Conservation (phyloP, 164 flowering plant genomes). For the Vitis rotundifolia region DNA sequence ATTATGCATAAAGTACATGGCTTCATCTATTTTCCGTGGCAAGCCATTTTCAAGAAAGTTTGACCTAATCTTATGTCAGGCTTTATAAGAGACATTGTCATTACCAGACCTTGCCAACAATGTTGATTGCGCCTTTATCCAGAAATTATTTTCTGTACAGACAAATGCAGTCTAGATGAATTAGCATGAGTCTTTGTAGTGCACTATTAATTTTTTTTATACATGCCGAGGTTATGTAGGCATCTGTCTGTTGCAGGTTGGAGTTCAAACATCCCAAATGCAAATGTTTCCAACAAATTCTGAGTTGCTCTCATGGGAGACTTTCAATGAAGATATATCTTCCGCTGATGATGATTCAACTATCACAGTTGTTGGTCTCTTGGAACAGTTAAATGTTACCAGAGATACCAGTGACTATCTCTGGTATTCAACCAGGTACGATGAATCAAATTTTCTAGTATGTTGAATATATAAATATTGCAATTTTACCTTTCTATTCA, state of each 20-base stretch:
- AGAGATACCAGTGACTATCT: conserved; percentile 57
- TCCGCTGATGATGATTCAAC: conserved; percentile 22
- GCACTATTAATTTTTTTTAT: neutral
- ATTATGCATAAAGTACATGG: neutral
- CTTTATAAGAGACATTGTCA: too few relatives aligned
- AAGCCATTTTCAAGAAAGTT: too few relatives aligned
- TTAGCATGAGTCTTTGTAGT: neutral
- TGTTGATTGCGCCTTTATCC: neutral
- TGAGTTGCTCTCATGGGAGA: conserved; percentile 29
- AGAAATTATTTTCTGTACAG: neutral
- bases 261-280: conserved; percentile 22
- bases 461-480: neutral
- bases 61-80: too few relatives aligned
- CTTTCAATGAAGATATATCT: conserved; percentile 38
- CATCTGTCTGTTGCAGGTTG: conserved; percentile 28
- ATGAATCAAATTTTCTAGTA: neutral
- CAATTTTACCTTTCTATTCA: neutral
- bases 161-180: neutral
- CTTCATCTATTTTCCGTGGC: neutral
- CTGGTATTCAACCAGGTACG: conserved; percentile 60
- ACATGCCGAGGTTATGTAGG: neutral
- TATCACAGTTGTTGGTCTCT: conserved; percentile 30
- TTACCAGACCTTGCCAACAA: neutral
- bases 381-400: conserved; percentile 57
- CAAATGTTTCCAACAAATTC: conserved; percentile 31